phyloP scores from a whole-genome alignment of 768 basidiomycete genomes.

The Hericium erinaceus region DNA sequence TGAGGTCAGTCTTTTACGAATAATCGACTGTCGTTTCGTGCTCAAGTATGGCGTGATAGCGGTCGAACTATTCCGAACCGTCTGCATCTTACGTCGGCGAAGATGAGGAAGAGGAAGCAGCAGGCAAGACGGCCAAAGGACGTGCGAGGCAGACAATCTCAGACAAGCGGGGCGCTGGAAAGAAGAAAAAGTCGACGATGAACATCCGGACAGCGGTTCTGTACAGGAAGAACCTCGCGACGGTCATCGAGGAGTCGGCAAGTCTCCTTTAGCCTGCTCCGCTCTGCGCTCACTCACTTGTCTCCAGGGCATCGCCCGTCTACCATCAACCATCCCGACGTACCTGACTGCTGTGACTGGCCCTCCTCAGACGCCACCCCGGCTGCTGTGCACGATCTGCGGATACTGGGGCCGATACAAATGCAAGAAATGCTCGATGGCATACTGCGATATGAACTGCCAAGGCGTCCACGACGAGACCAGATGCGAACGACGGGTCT shows the following conservation, averaged over 20 bases:
- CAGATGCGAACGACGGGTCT: slow-evolving; percentile 65
- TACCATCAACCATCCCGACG: slow-evolving; percentile 45
- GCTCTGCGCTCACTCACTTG: background rate
- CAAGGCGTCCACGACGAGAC: slow-evolving; percentile 70
- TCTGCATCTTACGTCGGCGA: slow-evolving; percentile 29
- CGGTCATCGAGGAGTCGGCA: slow-evolving; percentile 75
- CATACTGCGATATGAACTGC: slow-evolving; percentile 70
- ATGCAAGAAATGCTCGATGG: slow-evolving; percentile 68
- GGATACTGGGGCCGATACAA: slow-evolving; percentile 78
- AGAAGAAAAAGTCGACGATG: slow-evolving; percentile 75
- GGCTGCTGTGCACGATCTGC: slow-evolving; percentile 76
- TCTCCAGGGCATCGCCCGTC: slow-evolving; percentile 45
- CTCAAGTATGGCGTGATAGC: slow-evolving; percentile 29
- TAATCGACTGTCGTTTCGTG: slow-evolving; percentile 1
- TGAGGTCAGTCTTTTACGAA: slow-evolving; percentile 39
- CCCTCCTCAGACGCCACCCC: slow-evolving; percentile 52
- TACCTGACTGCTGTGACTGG: slow-evolving; percentile 66
- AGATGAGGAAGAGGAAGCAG: slow-evolving; percentile 34
- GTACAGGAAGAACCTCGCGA: slow-evolving; percentile 71
- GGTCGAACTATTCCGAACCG: slow-evolving; percentile 70
- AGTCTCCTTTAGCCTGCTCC: slow-evolving; percentile 19
- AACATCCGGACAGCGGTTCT: slow-evolving; percentile 71
- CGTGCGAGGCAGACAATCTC: slow-evolving; percentile 73
- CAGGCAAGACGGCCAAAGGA: slow-evolving; percentile 46
- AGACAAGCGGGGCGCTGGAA: slow-evolving; percentile 56